Evolutionary conservation across 169 alveolate species (phyloP).

Genomic region (Cryptosporidium ubiquitum): DNA sequence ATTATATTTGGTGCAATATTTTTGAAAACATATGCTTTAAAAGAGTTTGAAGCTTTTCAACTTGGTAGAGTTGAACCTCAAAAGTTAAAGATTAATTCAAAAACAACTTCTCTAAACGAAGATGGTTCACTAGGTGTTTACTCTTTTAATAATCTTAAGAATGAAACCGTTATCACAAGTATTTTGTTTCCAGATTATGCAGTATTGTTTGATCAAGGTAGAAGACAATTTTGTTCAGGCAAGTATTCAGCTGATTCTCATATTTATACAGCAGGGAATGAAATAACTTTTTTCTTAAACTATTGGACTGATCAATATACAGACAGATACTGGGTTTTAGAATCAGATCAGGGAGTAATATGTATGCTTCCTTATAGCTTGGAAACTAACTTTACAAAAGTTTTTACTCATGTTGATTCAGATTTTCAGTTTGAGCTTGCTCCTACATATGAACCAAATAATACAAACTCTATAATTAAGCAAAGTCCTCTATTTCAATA

Average conservation of each 20-base stretch:
- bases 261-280: not conserved
- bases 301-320: slow-evolving; percentile 62
- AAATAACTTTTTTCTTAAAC: slow-evolving; percentile 25
- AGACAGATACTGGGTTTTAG: slow-evolving; percentile 52
- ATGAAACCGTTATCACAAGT: slow-evolving; percentile 18
- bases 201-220: slow-evolving; percentile 16
- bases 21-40: not conserved
- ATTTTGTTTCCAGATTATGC: slow-evolving; percentile 34
- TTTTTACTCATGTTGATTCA: slow-evolving; percentile 13
- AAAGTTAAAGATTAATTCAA: slow-evolving; percentile 18
- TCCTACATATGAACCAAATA: slow-evolving; percentile 36
- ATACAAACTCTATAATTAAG: slow-evolving; percentile 15
- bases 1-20: slow-evolving; percentile 2
- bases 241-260: slow-evolving; percentile 19
- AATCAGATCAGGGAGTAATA: slow-evolving; percentile 32
- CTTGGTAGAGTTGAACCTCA: slow-evolving; percentile 57
- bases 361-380: slow-evolving; percentile 61
- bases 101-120: not conserved
- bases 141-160: slow-evolving; percentile 4
- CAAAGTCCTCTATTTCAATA: slow-evolving; percentile 13
- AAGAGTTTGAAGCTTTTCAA: slow-evolving; percentile 9
- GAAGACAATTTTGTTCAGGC: slow-evolving; percentile 67
- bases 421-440: slow-evolving; percentile 24
- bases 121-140: slow-evolving; percentile 50
- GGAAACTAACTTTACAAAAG: slow-evolving; percentile 36